Percentiles rank a stretch among this genome's conserved stretches.
phyloP scores from a whole-genome alignment of 2,329 filamentous ascomycete species.

The Curvularia hawaiiensis region DNA sequence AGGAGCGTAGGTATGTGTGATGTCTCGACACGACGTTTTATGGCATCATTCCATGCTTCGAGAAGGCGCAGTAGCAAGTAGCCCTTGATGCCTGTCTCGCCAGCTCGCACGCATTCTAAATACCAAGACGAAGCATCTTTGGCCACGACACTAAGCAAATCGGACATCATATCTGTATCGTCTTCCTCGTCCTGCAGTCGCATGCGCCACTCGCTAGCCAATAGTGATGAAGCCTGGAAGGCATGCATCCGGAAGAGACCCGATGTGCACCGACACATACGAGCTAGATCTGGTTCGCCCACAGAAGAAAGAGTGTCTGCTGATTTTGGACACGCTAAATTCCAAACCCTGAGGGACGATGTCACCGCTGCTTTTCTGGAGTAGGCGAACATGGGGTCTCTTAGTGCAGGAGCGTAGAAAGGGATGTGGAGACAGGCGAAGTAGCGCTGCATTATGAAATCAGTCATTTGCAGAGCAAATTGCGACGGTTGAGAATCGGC shows the following conservation, averaged over 20 bases:
- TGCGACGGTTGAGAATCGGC: slow-evolving; percentile 3
- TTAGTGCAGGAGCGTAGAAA: slow-evolving; percentile 28
- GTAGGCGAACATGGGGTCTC: slow-evolving; percentile 32
- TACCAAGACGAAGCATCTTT: slow-evolving; percentile 31
- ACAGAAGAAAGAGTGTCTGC: not conserved
- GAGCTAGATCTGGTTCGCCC: slow-evolving; percentile 20
- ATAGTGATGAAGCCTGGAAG: slow-evolving; percentile 29
- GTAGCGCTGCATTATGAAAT: slow-evolving; percentile 38
- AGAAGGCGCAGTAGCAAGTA: slow-evolving; percentile 31
- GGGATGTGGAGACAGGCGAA: slow-evolving; percentile 33
- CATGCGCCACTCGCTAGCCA: slow-evolving; percentile 29
- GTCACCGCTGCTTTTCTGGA: slow-evolving; percentile 35
- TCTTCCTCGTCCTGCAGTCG: slow-evolving; percentile 36
- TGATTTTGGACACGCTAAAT: slow-evolving; percentile 14
- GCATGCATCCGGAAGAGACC: slow-evolving; percentile 33
- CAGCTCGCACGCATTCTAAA: slow-evolving; percentile 30
- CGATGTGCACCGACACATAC: slow-evolving; percentile 29
- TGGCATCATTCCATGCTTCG: slow-evolving; percentile 28
- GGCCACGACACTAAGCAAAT: slow-evolving; percentile 23
- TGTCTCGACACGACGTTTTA: slow-evolving; percentile 17
- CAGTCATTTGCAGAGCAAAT: slow-evolving; percentile 28
- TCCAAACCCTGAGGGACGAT: slow-evolving; percentile 37
- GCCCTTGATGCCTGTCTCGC: slow-evolving; percentile 40
- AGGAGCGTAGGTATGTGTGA: slow-evolving; percentile 22
- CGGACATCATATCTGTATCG: slow-evolving; percentile 21